Base-by-base conservation (phyloP, 108 stramenopile species). In the Nitzschia sp. region DNA sequence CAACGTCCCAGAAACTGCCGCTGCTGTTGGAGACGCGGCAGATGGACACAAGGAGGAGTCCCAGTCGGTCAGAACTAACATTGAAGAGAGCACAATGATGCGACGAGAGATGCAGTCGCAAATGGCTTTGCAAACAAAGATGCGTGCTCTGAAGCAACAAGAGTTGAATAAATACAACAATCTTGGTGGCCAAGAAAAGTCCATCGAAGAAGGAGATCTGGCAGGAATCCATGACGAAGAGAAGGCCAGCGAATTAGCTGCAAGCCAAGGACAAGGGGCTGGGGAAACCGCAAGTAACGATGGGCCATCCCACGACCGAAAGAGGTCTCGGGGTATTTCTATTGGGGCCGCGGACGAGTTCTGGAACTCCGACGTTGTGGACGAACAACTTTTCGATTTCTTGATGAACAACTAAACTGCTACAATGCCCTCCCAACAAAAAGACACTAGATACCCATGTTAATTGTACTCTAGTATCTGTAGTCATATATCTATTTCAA, bases 351-450 rank as follows among this genome's bases (percentile, higher is more conserved):
- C 71, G 9, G 85, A 88, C 14, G 80, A 86, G 14, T 87, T 92
- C 72, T 92, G 91, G 91, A 79, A 87, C 42, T 57, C 76, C 2
- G 86, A 82, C 24, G 75, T 83, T 55, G 80, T 81, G n/a, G 84
- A 93, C 44, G 88, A 90, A 24, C 79, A 93, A 48, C 80, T 93
- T 3, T 93, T 93, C 75, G 87, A 93, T 63, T 93, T 93, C 60
- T 77, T 93, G 71, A 87, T 87, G 84, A 83, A 86, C 51, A 63
- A 66, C 42, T 79, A 69, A 53, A 41, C 24, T 25, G 29, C 29
- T 34, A 34, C 29, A 34, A 34, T 34, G 5, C 29, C 29, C 29
- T 34, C 29, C 29, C 29, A 34, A 34, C 29, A 3, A 34, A 1
- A 34, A n/a, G n/a, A 34, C 29, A 3, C 29, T 34, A 34, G 29